Evolutionary conservation across 129 eudicot species (phyloP).

Genomic region (Glebionis coronaria): DNA sequence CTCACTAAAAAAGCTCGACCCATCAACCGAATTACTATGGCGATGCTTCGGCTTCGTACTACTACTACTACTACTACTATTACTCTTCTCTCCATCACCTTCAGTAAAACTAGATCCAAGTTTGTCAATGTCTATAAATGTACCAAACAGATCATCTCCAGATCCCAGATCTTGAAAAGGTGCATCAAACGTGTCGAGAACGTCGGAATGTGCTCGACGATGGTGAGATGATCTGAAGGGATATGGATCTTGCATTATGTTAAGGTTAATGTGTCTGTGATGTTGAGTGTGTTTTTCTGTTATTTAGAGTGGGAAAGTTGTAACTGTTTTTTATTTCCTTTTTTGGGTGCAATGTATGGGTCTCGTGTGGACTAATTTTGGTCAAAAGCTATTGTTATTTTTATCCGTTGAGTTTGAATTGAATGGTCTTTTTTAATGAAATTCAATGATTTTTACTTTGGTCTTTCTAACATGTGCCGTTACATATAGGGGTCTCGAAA

Average conservation of each 20-base stretch:
- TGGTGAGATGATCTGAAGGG: slow-evolving; percentile 61
- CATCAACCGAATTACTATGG: slow-evolving; percentile 67
- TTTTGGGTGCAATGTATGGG: slow-evolving; percentile 20
- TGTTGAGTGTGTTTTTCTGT: neutral
- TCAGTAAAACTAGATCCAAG: slow-evolving; percentile 41
- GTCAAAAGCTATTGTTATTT: slow-evolving; percentile 20
- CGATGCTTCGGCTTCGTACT: slow-evolving; percentile 47
- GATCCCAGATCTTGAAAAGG: slow-evolving; percentile 74
- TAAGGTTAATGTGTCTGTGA: slow-evolving; percentile 3
- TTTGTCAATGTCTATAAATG: slow-evolving; percentile 76
- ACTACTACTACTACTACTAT: too few relatives aligned
- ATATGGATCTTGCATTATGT: slow-evolving; percentile 61
- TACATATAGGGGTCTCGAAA: too few relatives aligned
- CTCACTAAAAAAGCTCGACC: slow-evolving; percentile 41
- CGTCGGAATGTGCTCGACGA: slow-evolving; percentile 87
- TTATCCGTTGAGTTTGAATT: slow-evolving; percentile 22
- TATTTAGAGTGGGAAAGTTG: slow-evolving; percentile 14
- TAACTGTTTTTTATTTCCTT: slow-evolving; percentile 16
- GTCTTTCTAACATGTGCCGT: too few relatives aligned
- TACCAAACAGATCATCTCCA: slow-evolving; percentile 71
- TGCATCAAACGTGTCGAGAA: slow-evolving; percentile 58
- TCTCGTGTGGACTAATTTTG: slow-evolving; percentile 27
- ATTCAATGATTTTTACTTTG: too few relatives aligned
- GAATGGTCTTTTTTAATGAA: neutral
- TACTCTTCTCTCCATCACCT: slow-evolving; percentile 33